These are phyloP conservation scores for Aspergillus melleus DNA, from an alignment of 2,329 filamentous ascomycete species.

Conservation along the genomic window DNA sequence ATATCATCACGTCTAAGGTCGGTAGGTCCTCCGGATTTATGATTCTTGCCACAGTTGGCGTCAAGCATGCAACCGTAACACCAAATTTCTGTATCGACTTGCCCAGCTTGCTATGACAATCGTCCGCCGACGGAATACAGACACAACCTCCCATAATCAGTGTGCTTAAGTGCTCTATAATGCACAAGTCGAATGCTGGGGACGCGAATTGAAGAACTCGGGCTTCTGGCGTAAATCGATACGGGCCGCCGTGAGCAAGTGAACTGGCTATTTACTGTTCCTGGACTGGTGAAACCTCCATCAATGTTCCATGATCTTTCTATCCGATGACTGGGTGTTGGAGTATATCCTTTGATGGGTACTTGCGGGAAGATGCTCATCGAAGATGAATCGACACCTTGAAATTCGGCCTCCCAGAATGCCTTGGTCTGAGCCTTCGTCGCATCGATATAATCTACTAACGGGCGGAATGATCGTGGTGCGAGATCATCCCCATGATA, in stretches of 20 bases:
- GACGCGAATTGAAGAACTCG: conserved; percentile 15
- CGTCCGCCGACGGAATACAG: conserved; percentile 11
- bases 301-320: neutral
- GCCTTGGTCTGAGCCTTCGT: neutral
- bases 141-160: conserved; percentile 18
- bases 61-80: conserved; percentile 56
- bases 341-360: conserved; percentile 8
- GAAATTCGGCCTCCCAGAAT: conserved; percentile 6
- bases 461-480: conserved; percentile 12
- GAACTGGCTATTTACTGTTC: conserved; percentile 11
- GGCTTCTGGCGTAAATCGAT: neutral
- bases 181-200: conserved; percentile 6
- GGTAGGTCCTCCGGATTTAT: conserved; percentile 39
- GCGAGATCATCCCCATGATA: conserved; percentile 11
- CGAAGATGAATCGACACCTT: neutral
- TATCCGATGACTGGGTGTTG: neutral
- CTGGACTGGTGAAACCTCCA: neutral
- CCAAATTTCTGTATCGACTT: conserved; percentile 48
- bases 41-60: conserved; percentile 52
- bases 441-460: conserved; percentile 13
- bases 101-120: conserved; percentile 40
- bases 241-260: conserved; percentile 2
- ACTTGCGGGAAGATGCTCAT: conserved; percentile 1
- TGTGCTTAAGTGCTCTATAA: conserved; percentile 15
- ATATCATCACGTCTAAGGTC: conserved; percentile 6